Base-by-base conservation (phyloP, 352 stramenopile genomes). In the Discostella stelligera region DNA sequence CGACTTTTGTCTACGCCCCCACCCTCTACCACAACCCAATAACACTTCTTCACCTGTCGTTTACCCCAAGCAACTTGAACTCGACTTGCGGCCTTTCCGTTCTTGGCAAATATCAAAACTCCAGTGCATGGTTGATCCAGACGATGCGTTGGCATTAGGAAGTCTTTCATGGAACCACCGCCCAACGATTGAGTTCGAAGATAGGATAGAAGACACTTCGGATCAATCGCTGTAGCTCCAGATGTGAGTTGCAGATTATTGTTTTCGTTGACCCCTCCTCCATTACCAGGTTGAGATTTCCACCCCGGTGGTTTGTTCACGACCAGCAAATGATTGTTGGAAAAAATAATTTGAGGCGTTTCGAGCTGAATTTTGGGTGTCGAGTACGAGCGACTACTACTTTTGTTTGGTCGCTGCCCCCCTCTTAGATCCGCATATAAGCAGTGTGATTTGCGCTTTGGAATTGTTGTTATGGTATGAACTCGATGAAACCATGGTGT, bases 101-200 rank as follows among this genome's bases (percentile, higher is more conserved):
- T 92, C 56, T 91, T 93, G 16, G 72, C 88, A 72, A 90, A 88
- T 59, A 91, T 72, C 50, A 93, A 79, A 27, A 86, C 62, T 32
- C 88, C 88, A 4, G 81, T 87, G 71, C 88, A 93, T 18, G 88
- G 88, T 73, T 93, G 88, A 85, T 93, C 88, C 7, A 93, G 62
- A 46, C 88, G 74, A 76, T 93, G 88, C 13, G 90, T 77, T 0
- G 88, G 86, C 11, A 75, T 64, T 9, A 93, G 60, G 75, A 91
- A 93, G 55, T 90, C 72, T 20, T 86, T 78, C 30, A 81, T 63
- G 50, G 71, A 83, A 14, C 87, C 87, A 66, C 87, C 87, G 13
- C 87, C 87, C 14, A 90, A 71, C 64, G 59, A 49, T 58, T 85
- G 66, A n/a, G 59, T 50, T 77, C 88, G 66, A 5, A 91, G 73